These are phyloP conservation scores for Noccaea caerulescens DNA, from an alignment of 345 rosid genomes.

Conservation along the genomic window DNA sequence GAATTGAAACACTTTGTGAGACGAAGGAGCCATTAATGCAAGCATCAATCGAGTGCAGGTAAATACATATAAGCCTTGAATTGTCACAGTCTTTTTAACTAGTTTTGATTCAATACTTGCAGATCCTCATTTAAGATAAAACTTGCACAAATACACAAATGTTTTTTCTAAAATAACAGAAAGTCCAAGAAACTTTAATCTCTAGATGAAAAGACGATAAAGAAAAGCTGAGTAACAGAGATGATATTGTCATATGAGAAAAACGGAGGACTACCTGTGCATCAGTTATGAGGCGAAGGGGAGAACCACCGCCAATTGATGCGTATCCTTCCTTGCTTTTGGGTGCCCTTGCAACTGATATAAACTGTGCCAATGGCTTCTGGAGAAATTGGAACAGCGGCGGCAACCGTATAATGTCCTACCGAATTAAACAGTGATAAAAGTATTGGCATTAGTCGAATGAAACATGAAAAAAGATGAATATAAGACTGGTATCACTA, in stretches of 20 bases:
- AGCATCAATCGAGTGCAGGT: background rate
- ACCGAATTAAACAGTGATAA: slow-evolving; percentile 25
- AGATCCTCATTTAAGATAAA: background rate
- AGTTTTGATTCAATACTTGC: slow-evolving; percentile 5
- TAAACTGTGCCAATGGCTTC: slow-evolving; percentile 93
- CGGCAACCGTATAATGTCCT: slow-evolving; percentile 95
- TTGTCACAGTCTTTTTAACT: background rate
- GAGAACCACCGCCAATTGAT: slow-evolving; percentile 97
- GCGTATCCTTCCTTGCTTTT: slow-evolving; percentile 99
- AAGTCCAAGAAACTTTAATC: background rate
- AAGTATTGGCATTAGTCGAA: background rate
- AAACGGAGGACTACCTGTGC: slow-evolving; percentile 78
- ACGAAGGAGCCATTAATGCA: background rate
- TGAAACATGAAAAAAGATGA: background rate
- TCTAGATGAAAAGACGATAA: background rate
- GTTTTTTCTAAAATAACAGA: too few species aligned
- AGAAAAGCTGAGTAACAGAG: background rate
- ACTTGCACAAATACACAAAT: background rate
- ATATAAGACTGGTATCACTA: background rate
- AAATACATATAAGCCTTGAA: background rate
- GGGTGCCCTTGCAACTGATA: slow-evolving; percentile 88
- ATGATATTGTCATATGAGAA: too few species aligned
- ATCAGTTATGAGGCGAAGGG: slow-evolving; percentile 89
- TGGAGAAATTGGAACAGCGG: slow-evolving; percentile 87
- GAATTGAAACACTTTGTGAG: background rate